phyloP scores from a whole-genome alignment of 1,284 basidiomycete species.

The Boletus semigastroideus region DNA sequence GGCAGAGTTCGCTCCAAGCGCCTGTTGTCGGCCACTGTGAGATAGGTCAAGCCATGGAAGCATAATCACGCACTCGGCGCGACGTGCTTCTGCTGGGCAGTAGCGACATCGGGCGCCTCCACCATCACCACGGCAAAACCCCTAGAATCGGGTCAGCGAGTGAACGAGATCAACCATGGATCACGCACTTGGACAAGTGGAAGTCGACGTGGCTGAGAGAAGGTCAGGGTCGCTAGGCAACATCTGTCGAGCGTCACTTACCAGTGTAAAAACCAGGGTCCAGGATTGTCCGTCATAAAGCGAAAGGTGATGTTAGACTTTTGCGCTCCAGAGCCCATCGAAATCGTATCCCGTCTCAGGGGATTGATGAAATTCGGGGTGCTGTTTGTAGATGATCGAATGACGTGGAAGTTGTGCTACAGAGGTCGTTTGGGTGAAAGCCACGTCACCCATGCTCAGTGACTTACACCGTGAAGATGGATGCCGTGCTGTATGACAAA shows the following conservation, averaged over 20 bases:
- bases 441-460: not conserved
- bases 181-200: too few species aligned
- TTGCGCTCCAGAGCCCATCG: conserved; percentile 30
- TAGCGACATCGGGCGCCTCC: conserved; percentile 20
- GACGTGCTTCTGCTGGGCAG: conserved; percentile 18
- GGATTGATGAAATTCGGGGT: conserved; percentile 34
- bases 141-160: conserved; percentile 15
- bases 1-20: conserved; percentile 23
- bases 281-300: conserved; percentile 30
- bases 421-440: not conserved
- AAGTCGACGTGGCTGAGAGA: conserved; percentile 31
- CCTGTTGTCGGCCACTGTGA: conserved; percentile 8
- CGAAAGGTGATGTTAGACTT: conserved; percentile 33
- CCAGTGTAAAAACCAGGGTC: conserved; percentile 37
- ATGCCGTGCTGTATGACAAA: conserved; percentile 30
- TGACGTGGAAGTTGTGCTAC: conserved; percentile 42
- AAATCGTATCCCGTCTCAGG: conserved; percentile 32
- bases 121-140: conserved; percentile 35
- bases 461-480: conserved; percentile 36
- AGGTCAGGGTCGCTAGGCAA: not conserved
- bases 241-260: conserved; percentile 6
- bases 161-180: not conserved
- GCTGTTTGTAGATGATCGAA: conserved; percentile 26
- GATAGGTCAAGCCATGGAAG: not conserved
- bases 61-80: conserved; percentile 21